phyloP scores from a whole-genome alignment of 768 basidiomycete species.

The Pleurotus pulmonarius region DNA sequence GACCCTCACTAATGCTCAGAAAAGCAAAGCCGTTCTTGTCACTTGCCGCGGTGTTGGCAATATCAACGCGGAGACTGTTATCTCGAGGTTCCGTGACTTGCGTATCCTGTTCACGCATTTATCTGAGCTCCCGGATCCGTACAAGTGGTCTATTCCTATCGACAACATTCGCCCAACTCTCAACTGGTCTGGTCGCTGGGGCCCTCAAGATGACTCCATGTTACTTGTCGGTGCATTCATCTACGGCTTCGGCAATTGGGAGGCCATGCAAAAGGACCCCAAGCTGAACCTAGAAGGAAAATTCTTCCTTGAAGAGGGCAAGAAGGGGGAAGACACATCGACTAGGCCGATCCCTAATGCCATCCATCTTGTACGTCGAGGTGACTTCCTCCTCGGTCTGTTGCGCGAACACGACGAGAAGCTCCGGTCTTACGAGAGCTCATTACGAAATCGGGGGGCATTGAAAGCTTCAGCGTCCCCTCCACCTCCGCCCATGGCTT shows the following conservation, averaged over 20 bases:
- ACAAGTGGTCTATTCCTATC: conserved; percentile 84
- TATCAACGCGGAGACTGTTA: conserved; percentile 97
- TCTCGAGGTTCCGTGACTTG: conserved; percentile 86
- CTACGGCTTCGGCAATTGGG: conserved; percentile 98
- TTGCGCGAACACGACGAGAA: conserved; percentile 89
- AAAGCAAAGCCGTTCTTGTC: conserved; percentile 96
- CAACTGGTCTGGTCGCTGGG: conserved; percentile 97
- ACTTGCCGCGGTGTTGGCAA: conserved; percentile 85
- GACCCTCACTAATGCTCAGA: conserved; percentile 86
- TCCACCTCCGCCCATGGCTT: conserved; percentile 66
- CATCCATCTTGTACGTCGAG: conserved; percentile 95
- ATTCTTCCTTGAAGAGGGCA: conserved; percentile 97
- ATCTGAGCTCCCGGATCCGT: conserved; percentile 64
- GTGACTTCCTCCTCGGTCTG: conserved; percentile 86
- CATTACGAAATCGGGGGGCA: conserved; percentile 66
- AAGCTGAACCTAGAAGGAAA: conserved; percentile 83
- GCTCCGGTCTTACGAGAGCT: conserved; percentile 83
- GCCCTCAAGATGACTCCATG: conserved; percentile 88
- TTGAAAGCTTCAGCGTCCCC: conserved; percentile 73
- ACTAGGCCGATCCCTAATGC: conserved; percentile 93
- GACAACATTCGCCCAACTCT: conserved; percentile 92
- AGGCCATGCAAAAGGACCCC: conserved; percentile 86
- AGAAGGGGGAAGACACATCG: conserved; percentile 84
- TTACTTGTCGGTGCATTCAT: conserved; percentile 89
- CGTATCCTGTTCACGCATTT: conserved; percentile 84